These are phyloP conservation scores for Vitis rupestris DNA, from an alignment of 164 flowering plant species.

Conservation along the genomic window DNA sequence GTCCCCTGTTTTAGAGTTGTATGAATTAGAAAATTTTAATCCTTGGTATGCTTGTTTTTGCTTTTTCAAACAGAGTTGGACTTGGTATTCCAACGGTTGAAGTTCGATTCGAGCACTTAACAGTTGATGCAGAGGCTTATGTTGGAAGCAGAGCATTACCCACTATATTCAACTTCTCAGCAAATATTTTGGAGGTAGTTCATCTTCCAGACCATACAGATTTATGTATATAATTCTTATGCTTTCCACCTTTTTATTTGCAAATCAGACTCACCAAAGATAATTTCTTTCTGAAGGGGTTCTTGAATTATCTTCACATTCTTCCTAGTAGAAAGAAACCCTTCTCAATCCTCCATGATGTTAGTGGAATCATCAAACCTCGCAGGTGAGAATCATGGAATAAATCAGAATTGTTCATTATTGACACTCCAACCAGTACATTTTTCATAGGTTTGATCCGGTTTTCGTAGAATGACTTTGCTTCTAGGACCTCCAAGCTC, in stretches of 20 bases:
- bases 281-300: constrained; percentile 29
- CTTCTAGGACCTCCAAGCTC: constrained; percentile 73
- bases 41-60: neutral
- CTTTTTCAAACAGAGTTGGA: constrained; percentile 23
- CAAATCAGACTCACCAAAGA: neutral
- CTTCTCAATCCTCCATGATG: constrained; percentile 48
- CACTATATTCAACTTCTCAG: constrained; percentile 44
- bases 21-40: too few relatives aligned
- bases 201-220: neutral
- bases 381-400: constrained; percentile 26
- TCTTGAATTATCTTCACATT: constrained; percentile 44
- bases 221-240: neutral
- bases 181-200: constrained; percentile 55
- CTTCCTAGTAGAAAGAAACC: constrained; percentile 52
- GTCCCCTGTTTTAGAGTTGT: too few relatives aligned
- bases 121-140: constrained; percentile 53
- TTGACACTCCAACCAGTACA: neutral
- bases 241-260: neutral
- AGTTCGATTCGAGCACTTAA: constrained; percentile 39
- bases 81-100: constrained; percentile 41
- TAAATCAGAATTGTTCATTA: neutral
- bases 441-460: neutral
- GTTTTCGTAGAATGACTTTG: constrained; percentile 51
- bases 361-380: constrained; percentile 70
- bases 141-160: constrained; percentile 68